Conservation (phyloP, 2,329 filamentous ascomycete genomes). For the Apiospora kogelbergensis region DNA sequence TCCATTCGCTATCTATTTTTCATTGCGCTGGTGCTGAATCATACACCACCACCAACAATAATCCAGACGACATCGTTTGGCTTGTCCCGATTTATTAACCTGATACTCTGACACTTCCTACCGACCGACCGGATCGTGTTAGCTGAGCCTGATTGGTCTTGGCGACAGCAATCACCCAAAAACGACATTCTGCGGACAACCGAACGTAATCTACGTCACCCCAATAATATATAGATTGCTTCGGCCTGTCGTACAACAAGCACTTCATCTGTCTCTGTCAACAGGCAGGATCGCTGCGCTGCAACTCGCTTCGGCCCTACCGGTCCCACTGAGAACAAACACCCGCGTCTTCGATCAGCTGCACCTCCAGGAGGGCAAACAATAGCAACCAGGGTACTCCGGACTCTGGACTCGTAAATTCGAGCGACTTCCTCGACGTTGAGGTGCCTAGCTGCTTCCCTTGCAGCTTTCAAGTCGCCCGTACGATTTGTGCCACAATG, state of each 20-base stretch:
- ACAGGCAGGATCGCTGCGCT: background rate
- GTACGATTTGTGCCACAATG: slow-evolving; percentile 21
- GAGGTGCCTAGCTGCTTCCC: slow-evolving; percentile 16
- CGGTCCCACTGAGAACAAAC: background rate
- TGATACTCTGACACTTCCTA: slow-evolving; percentile 1
- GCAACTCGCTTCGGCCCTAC: background rate
- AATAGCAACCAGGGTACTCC: background rate
- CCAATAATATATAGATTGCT: slow-evolving; percentile 5
- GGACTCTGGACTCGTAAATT: background rate
- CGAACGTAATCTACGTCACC: slow-evolving; percentile 6
- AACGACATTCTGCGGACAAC: background rate
- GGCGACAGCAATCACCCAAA: background rate
- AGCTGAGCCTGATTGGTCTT: slow-evolving; percentile 7
- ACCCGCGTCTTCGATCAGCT: background rate
- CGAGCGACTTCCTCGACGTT: background rate
- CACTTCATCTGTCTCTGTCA: background rate
- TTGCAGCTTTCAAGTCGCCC: slow-evolving; percentile 17
- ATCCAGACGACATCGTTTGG: background rate
- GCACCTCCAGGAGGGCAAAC: background rate
- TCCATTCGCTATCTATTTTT: background rate
- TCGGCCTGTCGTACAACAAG: background rate
- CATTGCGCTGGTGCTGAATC: background rate
- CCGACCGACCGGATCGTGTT: slow-evolving; percentile 7
- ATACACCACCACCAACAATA: background rate
- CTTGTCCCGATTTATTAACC: background rate